A percentile compares a stretch with the other conserved stretches of the same genome.
These are phyloP conservation scores for Ophiostoma ulmi DNA, from an alignment of 2,329 filamentous ascomycete species.

Conservation along the genomic window DNA sequence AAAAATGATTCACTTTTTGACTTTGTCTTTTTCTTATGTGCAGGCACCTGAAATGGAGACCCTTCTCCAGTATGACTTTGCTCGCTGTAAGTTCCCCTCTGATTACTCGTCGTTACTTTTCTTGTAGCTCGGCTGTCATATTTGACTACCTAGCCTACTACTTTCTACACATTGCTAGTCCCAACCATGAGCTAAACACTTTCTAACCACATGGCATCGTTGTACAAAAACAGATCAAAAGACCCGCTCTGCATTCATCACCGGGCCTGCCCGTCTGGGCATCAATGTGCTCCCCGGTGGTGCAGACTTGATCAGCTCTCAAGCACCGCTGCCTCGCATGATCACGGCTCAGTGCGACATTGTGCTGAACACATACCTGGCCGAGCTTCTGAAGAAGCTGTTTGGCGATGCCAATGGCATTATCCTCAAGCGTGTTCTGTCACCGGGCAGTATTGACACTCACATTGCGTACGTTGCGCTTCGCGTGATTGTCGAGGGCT, in stretches of 20 bases:
- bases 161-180: too few species aligned
- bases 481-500: conserved; percentile 25
- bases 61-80: conserved; percentile 27
- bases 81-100: conserved; percentile 20
- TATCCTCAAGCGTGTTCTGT: conserved; percentile 19
- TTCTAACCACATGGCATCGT: not conserved
- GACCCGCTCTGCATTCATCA: conserved; percentile 21
- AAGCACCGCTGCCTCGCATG: conserved; percentile 25
- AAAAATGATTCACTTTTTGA: not conserved
- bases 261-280: conserved; percentile 13
- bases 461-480: conserved; percentile 27
- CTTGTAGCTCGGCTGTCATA: too few species aligned
- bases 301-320: conserved; percentile 9
- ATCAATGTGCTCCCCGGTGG: conserved; percentile 19
- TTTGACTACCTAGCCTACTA: too few species aligned
- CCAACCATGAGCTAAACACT: not conserved
- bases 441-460: conserved; percentile 13
- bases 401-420: conserved; percentile 20
- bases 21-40: not conserved
- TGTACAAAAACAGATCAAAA: conserved; percentile 24
- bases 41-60: conserved; percentile 25
- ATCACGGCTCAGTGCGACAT: conserved; percentile 27
- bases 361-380: conserved; percentile 22
- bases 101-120: not conserved
- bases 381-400: conserved; percentile 18